phyloP scores from a whole-genome alignment of 2,329 filamentous ascomycete genomes.

The Penicillium psychrosexuale region DNA sequence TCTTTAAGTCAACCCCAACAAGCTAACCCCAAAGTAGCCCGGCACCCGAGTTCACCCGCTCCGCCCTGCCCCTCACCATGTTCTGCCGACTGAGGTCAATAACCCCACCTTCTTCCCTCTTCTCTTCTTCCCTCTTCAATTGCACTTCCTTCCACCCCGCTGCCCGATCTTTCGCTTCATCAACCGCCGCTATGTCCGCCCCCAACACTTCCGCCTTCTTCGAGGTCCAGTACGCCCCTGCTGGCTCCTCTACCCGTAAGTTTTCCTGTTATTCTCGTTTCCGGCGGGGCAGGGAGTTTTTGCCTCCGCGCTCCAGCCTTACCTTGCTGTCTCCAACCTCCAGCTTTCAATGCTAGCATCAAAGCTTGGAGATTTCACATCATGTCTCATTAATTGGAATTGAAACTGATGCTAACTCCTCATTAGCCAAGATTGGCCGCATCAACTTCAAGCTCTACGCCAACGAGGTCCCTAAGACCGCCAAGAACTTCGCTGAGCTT shows the following conservation, averaged over 20 bases:
- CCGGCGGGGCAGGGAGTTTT: constrained; percentile 16
- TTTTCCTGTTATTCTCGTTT: constrained; percentile 19
- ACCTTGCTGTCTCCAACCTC: not conserved
- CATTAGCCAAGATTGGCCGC: constrained; percentile 67
- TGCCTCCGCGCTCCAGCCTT: constrained; percentile 6
- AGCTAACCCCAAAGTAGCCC: constrained; percentile 25
- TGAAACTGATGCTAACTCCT: constrained; percentile 13
- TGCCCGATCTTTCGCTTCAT: constrained; percentile 40
- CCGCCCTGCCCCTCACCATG: constrained; percentile 40
- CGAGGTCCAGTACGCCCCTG: constrained; percentile 62
- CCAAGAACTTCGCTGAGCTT: constrained; percentile 78
- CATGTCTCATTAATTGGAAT: constrained; percentile 23
- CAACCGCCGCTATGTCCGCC: constrained; percentile 67
- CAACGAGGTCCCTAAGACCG: constrained; percentile 82
- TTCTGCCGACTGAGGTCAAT: constrained; percentile 43
- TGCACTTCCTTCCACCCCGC: constrained; percentile 38
- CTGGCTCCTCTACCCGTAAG: constrained; percentile 30
- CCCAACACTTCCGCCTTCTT: constrained; percentile 65
- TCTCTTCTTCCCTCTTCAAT: constrained; percentile 40
- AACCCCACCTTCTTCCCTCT: constrained; percentile 46
- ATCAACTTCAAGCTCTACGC: constrained; percentile 90
- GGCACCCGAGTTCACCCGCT: constrained; percentile 27
- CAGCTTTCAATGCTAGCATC: not conserved
- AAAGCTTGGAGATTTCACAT: constrained; percentile 6
- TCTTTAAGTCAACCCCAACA: constrained; percentile 15